Base-by-base conservation (phyloP, 2,329 filamentous ascomycete species). In the Penicillium hesseltinei region DNA sequence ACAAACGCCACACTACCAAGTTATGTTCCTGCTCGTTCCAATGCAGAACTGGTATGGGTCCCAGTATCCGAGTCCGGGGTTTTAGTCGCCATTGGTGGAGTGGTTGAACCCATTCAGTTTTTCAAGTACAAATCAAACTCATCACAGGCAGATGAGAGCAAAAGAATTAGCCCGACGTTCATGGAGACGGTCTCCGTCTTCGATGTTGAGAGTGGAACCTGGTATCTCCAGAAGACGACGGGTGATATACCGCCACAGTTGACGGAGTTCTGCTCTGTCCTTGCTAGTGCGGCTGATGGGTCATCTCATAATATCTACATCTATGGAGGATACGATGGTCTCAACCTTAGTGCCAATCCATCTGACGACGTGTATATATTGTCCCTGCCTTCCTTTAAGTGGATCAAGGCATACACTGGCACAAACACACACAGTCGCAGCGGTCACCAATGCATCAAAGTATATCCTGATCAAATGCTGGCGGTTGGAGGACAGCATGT, bases 1-100 rank as follows among this genome's bases (percentile, higher is more conserved):
- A 72, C 65, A 7, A 90, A 89, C 62, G 61, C 50, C 1, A 83
- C 84, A 0, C 69, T 90, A 3, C 81, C 82, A 0, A 40, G 65
- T 0, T 62, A 68, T 4, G 75, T 88, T 7, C 71, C 75, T 5
- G 82, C 82, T 0, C 82, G 88, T 17, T 84, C 86, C 4, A 85
- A 83, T 62, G 80, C 86, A 0, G 87, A 88, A 57, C 76, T 88
- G 1, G 85, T 88, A 0, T 91, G 88, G 87, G 62, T 78, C 8
- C 76, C 76, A 6, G 71, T 76, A 0, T 72, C 73, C 1, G 64
- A 71, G 1, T 65, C 66, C 2, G 76, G 76, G 3, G 63, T 72
- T 3, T 58, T 78, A 3, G 66, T 78, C 7, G 71, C 70, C 3
- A 72, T 78, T 36, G 76, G 76, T 6, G 76, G 76, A 17, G 67